Evolutionary conservation across 495 filamentous ascomycete species (phyloP).

Genomic region (Diplogelasinospora grovesii): DNA sequence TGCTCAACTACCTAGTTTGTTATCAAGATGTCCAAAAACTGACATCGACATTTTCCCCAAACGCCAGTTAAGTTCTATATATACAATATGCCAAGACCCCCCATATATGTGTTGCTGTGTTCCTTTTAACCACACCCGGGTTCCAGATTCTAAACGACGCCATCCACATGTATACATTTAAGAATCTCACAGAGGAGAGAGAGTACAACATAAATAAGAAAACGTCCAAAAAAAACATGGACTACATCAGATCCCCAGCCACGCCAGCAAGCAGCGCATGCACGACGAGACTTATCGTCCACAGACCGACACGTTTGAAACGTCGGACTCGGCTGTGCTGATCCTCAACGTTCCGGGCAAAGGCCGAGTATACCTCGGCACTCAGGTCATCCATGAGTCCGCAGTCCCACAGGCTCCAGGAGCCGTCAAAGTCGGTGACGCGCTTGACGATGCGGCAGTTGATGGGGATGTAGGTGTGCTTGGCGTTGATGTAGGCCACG

Average conservation of each 20-base stretch:
- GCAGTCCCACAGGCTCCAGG: slow-evolving; percentile 92
- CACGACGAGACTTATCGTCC: slow-evolving; percentile 83
- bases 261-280: slow-evolving; percentile 95
- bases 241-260: slow-evolving; percentile 66
- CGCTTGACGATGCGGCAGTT: slow-evolving; percentile 90
- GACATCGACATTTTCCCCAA: too few species aligned
- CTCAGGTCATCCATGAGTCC: slow-evolving; percentile 94
- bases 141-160: too few species aligned
- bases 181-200: not conserved
- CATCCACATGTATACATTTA: too few species aligned
- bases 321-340: slow-evolving; percentile 75
- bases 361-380: slow-evolving; percentile 87
- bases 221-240: not conserved
- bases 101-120: not conserved
- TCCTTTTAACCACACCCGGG: too few species aligned
- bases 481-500: slow-evolving; percentile 97
- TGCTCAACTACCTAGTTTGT: too few species aligned
- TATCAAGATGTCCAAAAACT: too few species aligned
- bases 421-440: slow-evolving; percentile 82
- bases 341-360: slow-evolving; percentile 81
- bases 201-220: not conserved
- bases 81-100: not conserved
- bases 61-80: too few species aligned
- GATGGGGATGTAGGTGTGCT: slow-evolving; percentile 88
- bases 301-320: slow-evolving; percentile 93